Conservation (phyloP, 176 grass and related monocot species). For the Paspalum vaginatum region DNA sequence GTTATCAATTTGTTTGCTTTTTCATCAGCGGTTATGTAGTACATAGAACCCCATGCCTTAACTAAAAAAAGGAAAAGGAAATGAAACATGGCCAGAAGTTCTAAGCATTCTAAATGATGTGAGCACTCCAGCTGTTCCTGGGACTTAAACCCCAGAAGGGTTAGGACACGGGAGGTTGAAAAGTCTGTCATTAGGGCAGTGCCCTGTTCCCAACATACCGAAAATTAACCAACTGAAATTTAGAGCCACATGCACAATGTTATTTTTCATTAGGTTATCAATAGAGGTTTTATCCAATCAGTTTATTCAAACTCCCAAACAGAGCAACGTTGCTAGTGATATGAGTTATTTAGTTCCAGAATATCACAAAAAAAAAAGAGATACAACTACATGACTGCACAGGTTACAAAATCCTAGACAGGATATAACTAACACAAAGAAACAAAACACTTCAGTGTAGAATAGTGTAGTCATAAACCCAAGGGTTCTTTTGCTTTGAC, state of each 20-base stretch:
- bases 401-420: neutral
- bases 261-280: neutral
- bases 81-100: neutral
- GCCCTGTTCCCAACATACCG: neutral
- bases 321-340: neutral
- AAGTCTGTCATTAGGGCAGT: neutral
- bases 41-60: neutral
- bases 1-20: neutral
- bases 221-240: neutral
- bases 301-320: neutral
- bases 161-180: neutral
- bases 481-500: no score
- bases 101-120: neutral
- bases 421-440: no score
- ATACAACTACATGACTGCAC: neutral
- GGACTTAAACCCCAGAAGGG: neutral
- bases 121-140: neutral
- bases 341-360: neutral
- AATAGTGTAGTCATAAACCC: neutral
- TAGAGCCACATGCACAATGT: neutral
- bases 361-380: neutral
- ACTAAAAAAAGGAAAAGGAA: neutral
- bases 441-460: neutral
- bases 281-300: neutral
- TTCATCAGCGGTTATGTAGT: neutral